These are phyloP conservation scores for Pythium brachiatum DNA, from an alignment of 352 stramenopile genomes.

Conservation along the genomic window DNA sequence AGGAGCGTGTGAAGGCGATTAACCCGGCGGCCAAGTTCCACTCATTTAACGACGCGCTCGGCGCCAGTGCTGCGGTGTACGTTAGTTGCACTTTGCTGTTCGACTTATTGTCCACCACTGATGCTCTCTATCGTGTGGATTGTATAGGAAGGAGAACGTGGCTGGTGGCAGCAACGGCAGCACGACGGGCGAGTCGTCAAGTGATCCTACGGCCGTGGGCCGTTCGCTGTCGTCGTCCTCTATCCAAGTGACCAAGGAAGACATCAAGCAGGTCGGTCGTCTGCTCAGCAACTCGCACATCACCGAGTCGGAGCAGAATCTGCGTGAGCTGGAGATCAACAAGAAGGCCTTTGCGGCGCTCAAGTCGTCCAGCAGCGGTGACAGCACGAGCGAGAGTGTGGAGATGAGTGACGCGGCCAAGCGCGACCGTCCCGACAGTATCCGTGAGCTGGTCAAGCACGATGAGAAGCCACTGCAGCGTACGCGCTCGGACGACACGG, in stretches of 20 bases:
- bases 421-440: conserved; percentile 72
- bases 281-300: conserved; percentile 80
- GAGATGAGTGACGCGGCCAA: conserved; percentile 41
- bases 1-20: conserved; percentile 63
- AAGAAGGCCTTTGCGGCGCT: conserved; percentile 49
- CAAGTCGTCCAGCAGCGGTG: conserved; percentile 33
- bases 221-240: conserved; percentile 71
- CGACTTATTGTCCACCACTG: background rate
- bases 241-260: conserved; percentile 73
- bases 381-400: conserved; percentile 19
- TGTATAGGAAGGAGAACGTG: conserved; percentile 47
- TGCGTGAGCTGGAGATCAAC: conserved; percentile 78
- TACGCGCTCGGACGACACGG: conserved; percentile 43
- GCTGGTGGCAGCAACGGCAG: conserved; percentile 22
- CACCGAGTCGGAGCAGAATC: conserved; percentile 70
- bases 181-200: conserved; percentile 32
- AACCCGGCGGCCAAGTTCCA: conserved; percentile 67
- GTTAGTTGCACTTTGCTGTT: background rate
- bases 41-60: conserved; percentile 67
- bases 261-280: conserved; percentile 66
- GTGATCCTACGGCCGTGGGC: conserved; percentile 27
- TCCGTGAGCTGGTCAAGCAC: conserved; percentile 44
- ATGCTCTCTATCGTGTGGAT: background rate
- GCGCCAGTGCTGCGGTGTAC: conserved; percentile 25
- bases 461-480: conserved; percentile 69